Evolutionary conservation across 2,329 filamentous ascomycete genomes (phyloP).

Genomic region (Aspergillus fructus): DNA sequence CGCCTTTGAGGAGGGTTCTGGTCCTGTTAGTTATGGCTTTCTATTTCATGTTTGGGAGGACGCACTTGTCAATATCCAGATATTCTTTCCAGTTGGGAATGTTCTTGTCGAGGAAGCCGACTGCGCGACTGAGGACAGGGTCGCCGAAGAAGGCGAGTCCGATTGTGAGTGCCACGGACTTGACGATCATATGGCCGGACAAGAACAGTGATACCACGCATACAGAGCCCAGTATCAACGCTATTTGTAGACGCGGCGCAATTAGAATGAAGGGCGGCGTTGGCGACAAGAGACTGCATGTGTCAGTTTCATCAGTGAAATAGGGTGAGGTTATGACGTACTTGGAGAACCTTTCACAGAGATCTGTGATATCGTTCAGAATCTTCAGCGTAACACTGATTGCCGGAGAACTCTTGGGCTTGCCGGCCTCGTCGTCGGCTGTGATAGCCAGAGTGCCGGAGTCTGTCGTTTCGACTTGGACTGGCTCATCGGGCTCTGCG

Average conservation of each 20-base stretch:
- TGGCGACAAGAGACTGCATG: slow-evolving; percentile 57
- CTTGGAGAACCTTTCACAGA: slow-evolving; percentile 65
- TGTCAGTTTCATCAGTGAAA: neutral
- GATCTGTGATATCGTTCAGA: slow-evolving; percentile 59
- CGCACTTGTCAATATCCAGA: slow-evolving; percentile 65
- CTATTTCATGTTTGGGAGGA: neutral
- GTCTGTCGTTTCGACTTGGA: slow-evolving; percentile 59
- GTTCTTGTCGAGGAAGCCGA: slow-evolving; percentile 49
- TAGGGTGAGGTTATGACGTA: slow-evolving; percentile 24
- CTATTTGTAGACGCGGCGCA: slow-evolving; percentile 56
- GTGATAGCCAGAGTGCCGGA: slow-evolving; percentile 56
- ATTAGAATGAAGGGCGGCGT: slow-evolving; percentile 61
- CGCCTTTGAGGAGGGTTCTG: slow-evolving; percentile 70
- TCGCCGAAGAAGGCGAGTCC: slow-evolving; percentile 80
- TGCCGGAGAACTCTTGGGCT: slow-evolving; percentile 70
- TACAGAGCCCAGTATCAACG: slow-evolving; percentile 52
- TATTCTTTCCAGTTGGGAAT: slow-evolving; percentile 74
- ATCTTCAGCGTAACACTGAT: slow-evolving; percentile 71
- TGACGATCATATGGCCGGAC: slow-evolving; percentile 61
- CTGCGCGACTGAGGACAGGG: slow-evolving; percentile 63
- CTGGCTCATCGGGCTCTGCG: slow-evolving; percentile 74
- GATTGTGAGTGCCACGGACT: slow-evolving; percentile 64
- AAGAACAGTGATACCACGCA: slow-evolving; percentile 55
- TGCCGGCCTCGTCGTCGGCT: slow-evolving; percentile 65
- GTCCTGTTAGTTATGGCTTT: neutral